Evolutionary conservation across 2,329 filamentous ascomycete species (phyloP), one percentile per base, ranked within the genome.

Genomic region (Cladosporium sp.): DNA sequence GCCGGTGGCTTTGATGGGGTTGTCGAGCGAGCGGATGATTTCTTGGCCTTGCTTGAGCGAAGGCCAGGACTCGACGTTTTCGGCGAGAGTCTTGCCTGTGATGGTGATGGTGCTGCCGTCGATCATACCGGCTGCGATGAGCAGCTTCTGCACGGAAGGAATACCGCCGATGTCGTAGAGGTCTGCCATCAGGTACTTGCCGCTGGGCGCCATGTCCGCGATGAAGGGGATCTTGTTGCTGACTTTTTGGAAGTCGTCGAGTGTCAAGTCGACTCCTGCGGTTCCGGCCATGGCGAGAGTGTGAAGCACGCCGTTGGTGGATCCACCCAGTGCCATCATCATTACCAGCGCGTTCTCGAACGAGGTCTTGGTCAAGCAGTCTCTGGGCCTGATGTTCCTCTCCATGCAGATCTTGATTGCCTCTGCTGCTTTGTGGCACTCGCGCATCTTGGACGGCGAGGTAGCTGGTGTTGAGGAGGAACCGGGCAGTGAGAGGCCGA

Each of bases 261-360:
- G 81, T 0, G 88, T 90, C 14, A 97, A 82, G 6, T 87, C 82
- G 0, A 96, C 89, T 68, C 89, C 90, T 39, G 92, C 93, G 0
- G 91, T 91, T 74, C 91, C 89, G 48, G 93, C 93, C 89, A 97
- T 96, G 71, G 93, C 93, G 57, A 97, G 86, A 75, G 96, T 89
- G 77, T 97, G 93, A 63, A 97, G 84, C 3, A 96, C 91, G 36
- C 91, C 91, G 76, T 97, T 97, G 64, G 93, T 97, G 59, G 89
- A 92, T 62, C 93, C 93, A 62, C 93, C 93, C n/a, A 97, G 84
- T 2, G 91, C 89, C 91, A 96, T 96, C 76, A 92, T 95, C 77
- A 96, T 87, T 1, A 94, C 90, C 23, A 97, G 83, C 0, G 93
- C 93, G 75, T 97, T 97, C 76, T 96, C 91, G 67, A 97, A 94